These are phyloP conservation scores for Salix purpurea DNA, from an alignment of 345 rosid genomes.

Conservation along the genomic window DNA sequence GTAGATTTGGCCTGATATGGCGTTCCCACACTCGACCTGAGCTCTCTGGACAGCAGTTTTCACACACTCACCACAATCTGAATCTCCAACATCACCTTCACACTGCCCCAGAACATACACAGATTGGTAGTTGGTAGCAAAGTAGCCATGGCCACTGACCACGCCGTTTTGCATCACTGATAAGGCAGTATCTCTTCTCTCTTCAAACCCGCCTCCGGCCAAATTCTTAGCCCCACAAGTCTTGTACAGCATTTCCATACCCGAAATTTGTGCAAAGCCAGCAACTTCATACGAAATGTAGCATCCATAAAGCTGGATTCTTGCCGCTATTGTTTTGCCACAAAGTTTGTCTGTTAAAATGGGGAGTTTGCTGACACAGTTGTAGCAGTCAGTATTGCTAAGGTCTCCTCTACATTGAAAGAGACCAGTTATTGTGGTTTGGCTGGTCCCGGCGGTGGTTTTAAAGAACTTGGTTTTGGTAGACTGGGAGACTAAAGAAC, in stretches of 20 bases:
- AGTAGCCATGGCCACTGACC: conserved; percentile 68
- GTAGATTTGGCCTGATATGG: conserved; percentile 79
- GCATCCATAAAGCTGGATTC: conserved; percentile 87
- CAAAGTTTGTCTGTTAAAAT: conserved; percentile 67
- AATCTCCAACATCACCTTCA: conserved; percentile 91
- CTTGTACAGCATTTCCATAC: conserved; percentile 85
- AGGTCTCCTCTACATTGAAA: conserved; percentile 97
- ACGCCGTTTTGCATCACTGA: conserved; percentile 66
- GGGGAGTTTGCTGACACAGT: conserved; percentile 86
- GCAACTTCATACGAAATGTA: conserved; percentile 77
- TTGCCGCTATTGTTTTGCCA: conserved; percentile 66
- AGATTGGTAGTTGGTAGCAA: conserved; percentile 56
- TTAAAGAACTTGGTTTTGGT: conserved; percentile 77
- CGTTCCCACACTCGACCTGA: conserved; percentile 89
- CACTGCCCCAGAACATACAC: conserved; percentile 82
- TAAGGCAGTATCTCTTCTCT: conserved; percentile 78
- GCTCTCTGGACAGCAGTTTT: conserved; percentile 73
- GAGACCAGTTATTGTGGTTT: conserved; percentile 71
- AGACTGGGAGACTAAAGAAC: conserved; percentile 76
- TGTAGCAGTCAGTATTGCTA: conserved; percentile 66
- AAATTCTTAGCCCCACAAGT: conserved; percentile 61
- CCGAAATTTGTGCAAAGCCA: conserved; percentile 81
- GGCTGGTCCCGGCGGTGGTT: conserved; percentile 72
- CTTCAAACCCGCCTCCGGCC: conserved; percentile 77
- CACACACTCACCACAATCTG: conserved; percentile 82